Evolutionary conservation across 2,329 filamentous ascomycete genomes (phyloP).

Genomic region (Chalara sp.): DNA sequence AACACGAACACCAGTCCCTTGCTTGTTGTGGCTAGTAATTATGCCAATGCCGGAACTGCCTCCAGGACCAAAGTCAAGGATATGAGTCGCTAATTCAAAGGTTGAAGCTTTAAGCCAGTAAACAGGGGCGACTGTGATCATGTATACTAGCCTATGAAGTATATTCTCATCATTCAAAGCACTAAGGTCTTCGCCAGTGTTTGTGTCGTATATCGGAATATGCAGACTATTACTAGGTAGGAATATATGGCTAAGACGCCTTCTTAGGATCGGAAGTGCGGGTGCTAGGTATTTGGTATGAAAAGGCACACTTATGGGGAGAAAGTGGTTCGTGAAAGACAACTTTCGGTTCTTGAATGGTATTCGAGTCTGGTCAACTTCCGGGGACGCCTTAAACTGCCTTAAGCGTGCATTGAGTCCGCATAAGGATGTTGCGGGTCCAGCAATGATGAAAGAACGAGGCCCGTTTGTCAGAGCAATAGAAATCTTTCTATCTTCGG

Average conservation of each 20-base stretch:
- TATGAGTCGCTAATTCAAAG: slow-evolving; percentile 25
- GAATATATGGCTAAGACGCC: slow-evolving; percentile 14
- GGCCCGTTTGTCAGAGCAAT: slow-evolving; percentile 7
- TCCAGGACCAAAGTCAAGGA: slow-evolving; percentile 29
- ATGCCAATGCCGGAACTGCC: slow-evolving; percentile 25
- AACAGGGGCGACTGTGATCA: slow-evolving; percentile 22
- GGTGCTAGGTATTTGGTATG: slow-evolving; percentile 30
- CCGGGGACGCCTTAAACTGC: slow-evolving; percentile 17
- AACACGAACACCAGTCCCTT: slow-evolving; percentile 27
- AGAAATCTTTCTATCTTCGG: neutral
- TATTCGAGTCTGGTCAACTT: slow-evolving; percentile 22
- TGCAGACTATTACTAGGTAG: slow-evolving; percentile 37
- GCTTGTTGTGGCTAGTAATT: slow-evolving; percentile 23
- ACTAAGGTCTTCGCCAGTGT: slow-evolving; percentile 24
- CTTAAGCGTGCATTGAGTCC: slow-evolving; percentile 6
- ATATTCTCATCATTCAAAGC: slow-evolving; percentile 9
- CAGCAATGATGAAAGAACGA: slow-evolving; percentile 9
- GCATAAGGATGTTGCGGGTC: slow-evolving; percentile 3
- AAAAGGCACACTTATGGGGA: slow-evolving; percentile 35
- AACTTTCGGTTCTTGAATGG: slow-evolving; percentile 28
- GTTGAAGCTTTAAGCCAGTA: slow-evolving; percentile 21
- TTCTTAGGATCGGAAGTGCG: slow-evolving; percentile 17
- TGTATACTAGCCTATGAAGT: slow-evolving; percentile 15
- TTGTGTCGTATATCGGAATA: slow-evolving; percentile 28
- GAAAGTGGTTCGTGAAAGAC: slow-evolving; percentile 23